Conservation (phyloP, 2,329 filamentous ascomycete species). For the Camillea tinctor region DNA sequence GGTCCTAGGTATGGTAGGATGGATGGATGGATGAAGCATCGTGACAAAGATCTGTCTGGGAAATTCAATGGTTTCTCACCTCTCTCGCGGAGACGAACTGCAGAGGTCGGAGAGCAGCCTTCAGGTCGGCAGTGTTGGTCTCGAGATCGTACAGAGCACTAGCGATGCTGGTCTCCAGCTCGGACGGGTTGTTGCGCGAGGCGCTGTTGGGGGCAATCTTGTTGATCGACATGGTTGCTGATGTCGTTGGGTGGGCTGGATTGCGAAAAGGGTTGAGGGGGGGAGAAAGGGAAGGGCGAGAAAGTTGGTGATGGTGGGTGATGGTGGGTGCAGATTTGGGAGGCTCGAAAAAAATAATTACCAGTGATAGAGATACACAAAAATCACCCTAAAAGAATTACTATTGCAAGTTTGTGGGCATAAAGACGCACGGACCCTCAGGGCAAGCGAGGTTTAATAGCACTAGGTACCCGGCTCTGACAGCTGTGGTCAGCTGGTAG, state of each 20-base stretch:
- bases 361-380: not conserved
- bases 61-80: slow-evolving; percentile 67
- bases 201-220: slow-evolving; percentile 98
- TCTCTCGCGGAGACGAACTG: slow-evolving; percentile 99
- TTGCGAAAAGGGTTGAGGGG: slow-evolving; percentile 16
- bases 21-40: too few relatives aligned
- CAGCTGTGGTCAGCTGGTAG: too few relatives aligned
- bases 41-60: slow-evolving; percentile 11
- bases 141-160: slow-evolving; percentile 98
- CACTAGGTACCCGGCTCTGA: too few relatives aligned
- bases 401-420: slow-evolving; percentile 12
- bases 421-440: slow-evolving; percentile 16
- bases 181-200: slow-evolving; percentile 91
- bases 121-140: slow-evolving; percentile 98
- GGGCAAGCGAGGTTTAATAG: slow-evolving; percentile 14
- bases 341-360: slow-evolving; percentile 10
- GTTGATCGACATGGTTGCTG: slow-evolving; percentile 44
- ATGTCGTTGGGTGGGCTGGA: slow-evolving; percentile 22
- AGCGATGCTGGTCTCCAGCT: slow-evolving; percentile 96
- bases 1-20: slow-evolving; percentile 16
- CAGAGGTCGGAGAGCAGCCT: slow-evolving; percentile 91
- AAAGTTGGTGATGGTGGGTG: not conserved
- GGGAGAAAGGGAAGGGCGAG: not conserved
- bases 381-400: slow-evolving; percentile 15
- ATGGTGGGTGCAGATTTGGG: not conserved